Base-by-base conservation (phyloP, 257 asterid species). In the Linaria vulgaris region DNA sequence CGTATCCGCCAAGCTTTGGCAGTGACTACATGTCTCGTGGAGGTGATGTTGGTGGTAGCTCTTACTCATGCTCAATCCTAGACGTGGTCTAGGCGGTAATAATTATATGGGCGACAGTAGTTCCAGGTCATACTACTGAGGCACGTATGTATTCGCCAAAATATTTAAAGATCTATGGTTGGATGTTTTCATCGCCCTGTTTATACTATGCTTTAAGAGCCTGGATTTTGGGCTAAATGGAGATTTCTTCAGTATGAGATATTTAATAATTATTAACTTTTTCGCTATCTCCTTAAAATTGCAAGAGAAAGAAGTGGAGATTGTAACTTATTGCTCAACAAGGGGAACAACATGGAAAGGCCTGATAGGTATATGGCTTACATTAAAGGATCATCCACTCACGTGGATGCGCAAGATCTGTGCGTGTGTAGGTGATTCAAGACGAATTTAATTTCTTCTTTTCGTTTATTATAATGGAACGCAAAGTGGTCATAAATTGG, bases 41-140 rank as follows among this genome's bases (percentile, higher is more conserved):
- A 54, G 73, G 75, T 63, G 95, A 90, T 78, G 92, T 76, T 62
- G 88, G 91, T 61, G 87, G 97, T 60, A 85, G 90, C 81, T 90
- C 99, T 49, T 90, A 94, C 72, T 82, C 99, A 6, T 87, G n/a
- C 97, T 4, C 79, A 73, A 89, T 74, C 78, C 96, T 23, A 80
- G 94, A 19, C 96, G 97, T 23, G 82, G 86, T 66, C 54, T 82
- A 68, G 84, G 95, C 67, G 87, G 99, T 55, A 76, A 77, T 61
- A 79, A 88, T 74, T 94, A 87, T 60, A 82, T 83, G 94, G 91
- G 97, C 34, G 78, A 91, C 57, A 34, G 41, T 34, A 11, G 41
- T 34, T 91, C 98, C 41, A 85, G 96, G 68, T 83, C 96, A 16
- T 91, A 91, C 70, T 88, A 88, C 75, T 91, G 74, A 91, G 96